Percentiles rank a stretch among this genome's conserved stretches.
Conservation (phyloP, 768 basidiomycete genomes). For the Lentinula sp. region DNA sequence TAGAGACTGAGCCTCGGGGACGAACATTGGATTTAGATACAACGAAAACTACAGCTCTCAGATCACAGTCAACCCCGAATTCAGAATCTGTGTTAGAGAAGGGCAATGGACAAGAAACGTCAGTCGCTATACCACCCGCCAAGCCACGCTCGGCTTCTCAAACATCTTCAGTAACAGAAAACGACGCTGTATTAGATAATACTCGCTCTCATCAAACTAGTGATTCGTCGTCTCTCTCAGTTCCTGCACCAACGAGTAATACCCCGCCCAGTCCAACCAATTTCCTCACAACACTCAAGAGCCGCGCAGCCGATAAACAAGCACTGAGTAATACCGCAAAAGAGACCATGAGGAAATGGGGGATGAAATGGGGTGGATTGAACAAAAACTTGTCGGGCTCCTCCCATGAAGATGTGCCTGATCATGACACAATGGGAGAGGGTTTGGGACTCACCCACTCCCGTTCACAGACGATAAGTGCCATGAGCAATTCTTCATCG, state of each 20-base stretch:
- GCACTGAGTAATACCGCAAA: conserved; percentile 79
- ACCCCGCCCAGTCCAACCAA: conserved; percentile 45
- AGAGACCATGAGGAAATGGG: conserved; percentile 91
- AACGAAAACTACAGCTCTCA: conserved; percentile 18
- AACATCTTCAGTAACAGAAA: conserved; percentile 35
- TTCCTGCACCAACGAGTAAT: conserved; percentile 18
- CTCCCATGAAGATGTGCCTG: conserved; percentile 33
- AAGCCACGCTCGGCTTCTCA: conserved; percentile 38
- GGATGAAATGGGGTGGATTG: conserved; percentile 69
- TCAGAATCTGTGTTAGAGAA: conserved; percentile 2
- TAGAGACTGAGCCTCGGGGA: conserved; percentile 27
- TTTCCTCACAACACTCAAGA: conserved; percentile 75
- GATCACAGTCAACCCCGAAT: conserved; percentile 29
- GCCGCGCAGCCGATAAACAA: conserved; percentile 78
- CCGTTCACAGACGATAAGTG: conserved; percentile 24
- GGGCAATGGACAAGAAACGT: not conserved
- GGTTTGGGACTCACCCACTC: conserved; percentile 9
- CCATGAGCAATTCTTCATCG: conserved; percentile 19
- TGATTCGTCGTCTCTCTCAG: conserved; percentile 19
- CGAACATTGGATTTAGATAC: conserved; percentile 25
- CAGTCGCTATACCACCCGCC: conserved; percentile 9
- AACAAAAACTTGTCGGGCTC: conserved; percentile 41
- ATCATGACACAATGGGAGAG: conserved; percentile 29
- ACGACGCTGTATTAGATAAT: not conserved
- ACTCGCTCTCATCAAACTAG: conserved; percentile 12